Evolutionary conservation across 805 yeast genomes (phyloP).

Genomic region (Brettanomyces nanus): DNA sequence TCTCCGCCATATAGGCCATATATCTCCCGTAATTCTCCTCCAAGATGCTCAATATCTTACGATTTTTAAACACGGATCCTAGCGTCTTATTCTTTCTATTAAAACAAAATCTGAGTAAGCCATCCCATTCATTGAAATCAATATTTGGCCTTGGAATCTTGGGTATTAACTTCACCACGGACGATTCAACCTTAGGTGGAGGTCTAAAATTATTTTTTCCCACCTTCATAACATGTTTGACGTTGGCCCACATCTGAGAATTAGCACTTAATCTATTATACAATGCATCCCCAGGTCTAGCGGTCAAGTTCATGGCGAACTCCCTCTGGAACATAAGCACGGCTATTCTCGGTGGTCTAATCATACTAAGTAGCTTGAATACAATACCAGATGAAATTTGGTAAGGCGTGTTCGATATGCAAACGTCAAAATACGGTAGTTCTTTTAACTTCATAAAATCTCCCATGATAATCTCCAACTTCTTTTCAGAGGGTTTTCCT

Average conservation of each 20-base stretch:
- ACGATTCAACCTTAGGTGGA: conserved; percentile 96
- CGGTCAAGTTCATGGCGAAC: conserved; percentile 86
- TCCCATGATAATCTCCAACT: conserved; percentile 84
- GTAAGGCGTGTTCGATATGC: conserved; percentile 96
- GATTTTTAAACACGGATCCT: conserved; percentile 84
- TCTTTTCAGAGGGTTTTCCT: conserved; percentile 90
- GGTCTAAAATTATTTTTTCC: conserved; percentile 96
- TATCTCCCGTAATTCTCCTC: conserved; percentile 84
- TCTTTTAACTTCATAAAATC: conserved; percentile 90
- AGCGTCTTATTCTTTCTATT: conserved; percentile 91
- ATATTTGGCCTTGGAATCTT: conserved; percentile 91
- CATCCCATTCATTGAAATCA: conserved; percentile 96
- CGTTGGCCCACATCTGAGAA: conserved; percentile 99
- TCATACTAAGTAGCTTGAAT: conserved; percentile 82
- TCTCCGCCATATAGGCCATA: conserved; percentile 41
- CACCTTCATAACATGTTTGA: conserved; percentile 96
- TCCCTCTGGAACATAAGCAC: conserved; percentile 97
- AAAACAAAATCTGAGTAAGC: conserved; percentile 81
- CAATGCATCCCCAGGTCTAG: conserved; percentile 92
- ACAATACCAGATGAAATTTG: conserved; percentile 96
- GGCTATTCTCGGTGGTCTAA: conserved; percentile 90
- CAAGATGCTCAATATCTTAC: conserved; percentile 68
- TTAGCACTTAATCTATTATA: conserved; percentile 93
- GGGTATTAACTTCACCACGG: conserved; percentile 89
- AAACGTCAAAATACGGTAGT: conserved; percentile 87